Conservation (phyloP, 768 basidiomycete species). For the Boletus barrowsii region DNA sequence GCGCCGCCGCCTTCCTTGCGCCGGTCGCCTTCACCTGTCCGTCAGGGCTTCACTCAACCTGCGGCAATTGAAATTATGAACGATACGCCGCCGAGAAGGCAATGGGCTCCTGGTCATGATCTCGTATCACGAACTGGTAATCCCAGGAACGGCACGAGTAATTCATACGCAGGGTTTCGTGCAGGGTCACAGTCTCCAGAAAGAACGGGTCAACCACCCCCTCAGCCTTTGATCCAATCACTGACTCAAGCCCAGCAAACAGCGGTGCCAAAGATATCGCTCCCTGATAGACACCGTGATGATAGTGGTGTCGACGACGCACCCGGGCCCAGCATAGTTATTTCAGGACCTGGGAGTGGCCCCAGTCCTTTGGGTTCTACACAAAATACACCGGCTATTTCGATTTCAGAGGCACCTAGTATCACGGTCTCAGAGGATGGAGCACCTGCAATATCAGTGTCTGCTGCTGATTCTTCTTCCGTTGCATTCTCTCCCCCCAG, state of each 20-base stretch:
- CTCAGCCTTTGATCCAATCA: constrained; percentile 2
- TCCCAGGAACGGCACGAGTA: constrained; percentile 4
- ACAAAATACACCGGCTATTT: constrained; percentile 13
- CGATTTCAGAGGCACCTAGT: constrained; percentile 24
- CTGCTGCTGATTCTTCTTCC: constrained; percentile 11
- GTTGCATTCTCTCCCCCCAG: constrained; percentile 21
- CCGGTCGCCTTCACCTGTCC: constrained; percentile 32
- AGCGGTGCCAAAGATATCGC: constrained; percentile 44
- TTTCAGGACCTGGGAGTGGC: constrained; percentile 19
- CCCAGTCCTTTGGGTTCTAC: constrained; percentile 32
- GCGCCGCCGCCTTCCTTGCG: constrained; percentile 42
- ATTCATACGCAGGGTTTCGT: constrained; percentile 4
- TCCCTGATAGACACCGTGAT: constrained; percentile 21
- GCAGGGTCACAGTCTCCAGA: constrained; percentile 17
- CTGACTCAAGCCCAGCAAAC: constrained; percentile 19
- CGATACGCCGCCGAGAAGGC: constrained; percentile 26
- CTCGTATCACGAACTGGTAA: constrained; percentile 12
- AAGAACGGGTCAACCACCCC: constrained; percentile 4
- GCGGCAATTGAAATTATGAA: constrained; percentile 31
- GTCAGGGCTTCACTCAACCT: constrained; percentile 14
- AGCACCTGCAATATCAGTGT: constrained; percentile 18
- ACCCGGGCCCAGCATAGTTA: constrained; percentile 28
- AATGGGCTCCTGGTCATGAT: constrained; percentile 26
- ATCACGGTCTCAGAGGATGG: constrained; percentile 26
- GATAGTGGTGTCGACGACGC: background rate